Base-by-base conservation (phyloP, 2,329 filamentous ascomycete genomes). In the Microascus cirrosus region DNA sequence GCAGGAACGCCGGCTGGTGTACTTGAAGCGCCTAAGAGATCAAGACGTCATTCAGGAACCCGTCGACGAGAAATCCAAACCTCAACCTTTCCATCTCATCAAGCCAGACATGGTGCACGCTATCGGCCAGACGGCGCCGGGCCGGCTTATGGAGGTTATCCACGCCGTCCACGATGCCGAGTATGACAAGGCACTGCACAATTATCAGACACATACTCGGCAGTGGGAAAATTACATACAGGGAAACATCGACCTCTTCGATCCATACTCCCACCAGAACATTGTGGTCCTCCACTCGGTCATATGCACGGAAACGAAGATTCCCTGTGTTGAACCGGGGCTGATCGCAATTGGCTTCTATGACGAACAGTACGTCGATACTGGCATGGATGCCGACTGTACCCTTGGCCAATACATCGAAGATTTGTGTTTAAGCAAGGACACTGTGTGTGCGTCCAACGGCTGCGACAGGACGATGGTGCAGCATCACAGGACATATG, bases 171-270 rank as follows among this genome's bases (percentile, higher is more conserved):
- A 97, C 69, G 90, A 96, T 68, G 92, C 92, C 1, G 94, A 99
- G 70, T 96, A 97, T 65, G 92, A 99, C 69, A 95, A 94, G 71
- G 92, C 93, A 1, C 74, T 95, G 36, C 90, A 96, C 71, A 91
- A 92, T 64, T 99, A 97, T 68, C 84, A 91, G 69, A 96, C 90
- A 0, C 93, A 97, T 68, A 96, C 91, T 59, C 84, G 90, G 34
- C 92, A 96, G 64, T 99, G 94, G 94, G 94, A 99, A 68, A 89
- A 90, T 32, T 96, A 96, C 65, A 86, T 96, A 24, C 85, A 93
- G 55, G 90, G 90, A 15, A 95, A 94, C 63, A 77, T 88, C 35
- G 88, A 95, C 66, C 79, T 97, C 1, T 99, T 96, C 64, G 91
- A 99, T 67, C 94, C 95, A 0, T 94, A 91, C 67, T 89, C 90